A percentile compares a stretch with the other conserved stretches of the same genome.
Conservation (phyloP, 805 yeast species). For the Myxozyma nipponensis region DNA sequence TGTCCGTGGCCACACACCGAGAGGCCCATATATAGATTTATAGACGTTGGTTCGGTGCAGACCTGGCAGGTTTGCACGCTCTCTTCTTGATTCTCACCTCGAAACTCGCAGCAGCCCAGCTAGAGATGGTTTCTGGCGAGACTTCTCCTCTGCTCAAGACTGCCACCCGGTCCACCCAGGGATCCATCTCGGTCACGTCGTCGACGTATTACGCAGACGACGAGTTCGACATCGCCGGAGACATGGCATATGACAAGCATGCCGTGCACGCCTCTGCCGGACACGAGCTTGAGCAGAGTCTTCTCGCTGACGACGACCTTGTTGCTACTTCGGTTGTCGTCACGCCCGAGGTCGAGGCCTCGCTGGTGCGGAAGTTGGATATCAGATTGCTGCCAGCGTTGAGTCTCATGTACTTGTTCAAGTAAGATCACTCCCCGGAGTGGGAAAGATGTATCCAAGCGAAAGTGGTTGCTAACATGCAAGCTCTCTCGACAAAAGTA, state of each 20-base stretch:
- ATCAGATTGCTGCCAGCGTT: conserved; percentile 44
- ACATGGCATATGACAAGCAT: neutral
- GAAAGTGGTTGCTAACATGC: too few relatives aligned
- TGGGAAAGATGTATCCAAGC: too few relatives aligned
- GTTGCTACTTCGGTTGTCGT: conserved; percentile 10
- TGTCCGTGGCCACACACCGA: too few relatives aligned
- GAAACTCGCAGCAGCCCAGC: too few relatives aligned
- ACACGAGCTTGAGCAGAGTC: conserved; percentile 14
- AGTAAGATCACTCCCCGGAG: conserved; percentile 26
- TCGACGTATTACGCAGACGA: neutral
- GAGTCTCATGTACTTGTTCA: conserved; percentile 47
- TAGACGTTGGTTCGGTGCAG: too few relatives aligned
- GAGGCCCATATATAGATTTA: too few relatives aligned
- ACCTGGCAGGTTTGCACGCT: too few relatives aligned
- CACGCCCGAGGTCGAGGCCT: conserved; percentile 31
- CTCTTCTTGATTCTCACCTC: too few relatives aligned
- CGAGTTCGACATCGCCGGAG: neutral
- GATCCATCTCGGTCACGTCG: neutral
- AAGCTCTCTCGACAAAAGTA: conserved; percentile 47
- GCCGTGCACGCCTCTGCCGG: neutral
- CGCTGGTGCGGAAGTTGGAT: conserved; percentile 43
- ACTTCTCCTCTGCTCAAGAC: neutral
- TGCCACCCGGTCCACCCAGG: neutral
- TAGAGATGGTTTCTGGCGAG: too few relatives aligned
- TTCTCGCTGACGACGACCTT: conserved; percentile 21